These are phyloP conservation scores for Phoma sp. DNA, from an alignment of 2,329 filamentous ascomycete genomes.

Conservation along the genomic window DNA sequence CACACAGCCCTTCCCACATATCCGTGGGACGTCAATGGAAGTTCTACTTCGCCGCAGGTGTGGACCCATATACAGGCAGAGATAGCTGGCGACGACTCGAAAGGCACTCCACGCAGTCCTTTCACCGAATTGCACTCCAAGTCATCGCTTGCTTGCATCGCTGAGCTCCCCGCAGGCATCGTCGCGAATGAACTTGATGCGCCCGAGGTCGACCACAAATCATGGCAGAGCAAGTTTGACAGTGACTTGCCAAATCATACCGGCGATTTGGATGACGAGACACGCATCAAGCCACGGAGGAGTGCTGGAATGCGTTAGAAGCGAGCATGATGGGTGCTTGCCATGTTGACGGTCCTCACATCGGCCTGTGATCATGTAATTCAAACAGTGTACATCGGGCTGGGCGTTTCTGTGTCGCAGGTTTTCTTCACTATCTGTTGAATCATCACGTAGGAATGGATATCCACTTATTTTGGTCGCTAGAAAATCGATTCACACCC, in stretches of 20 bases:
- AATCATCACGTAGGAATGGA: no score
- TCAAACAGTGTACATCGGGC: no score
- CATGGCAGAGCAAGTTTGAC: background rate
- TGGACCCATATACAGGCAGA: conserved; percentile 5
- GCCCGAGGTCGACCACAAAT: background rate
- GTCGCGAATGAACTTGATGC: conserved; percentile 8
- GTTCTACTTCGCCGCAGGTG: background rate
- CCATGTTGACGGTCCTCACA: no score
- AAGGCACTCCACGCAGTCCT: background rate
- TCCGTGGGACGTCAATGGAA: background rate
- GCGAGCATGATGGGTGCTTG: no score
- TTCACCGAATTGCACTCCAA: conserved; percentile 10
- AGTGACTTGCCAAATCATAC: background rate
- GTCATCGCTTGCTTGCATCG: background rate
- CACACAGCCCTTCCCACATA: conserved; percentile 7
- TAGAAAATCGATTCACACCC: background rate
- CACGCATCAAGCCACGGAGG: background rate
- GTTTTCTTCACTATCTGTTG: no score
- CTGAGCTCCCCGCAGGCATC: conserved; percentile 5
- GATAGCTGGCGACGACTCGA: conserved; percentile 2
- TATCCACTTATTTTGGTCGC: no score
- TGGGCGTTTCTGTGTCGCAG: no score
- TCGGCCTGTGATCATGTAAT: no score
- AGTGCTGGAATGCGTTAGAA: background rate
- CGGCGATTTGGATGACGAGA: background rate